These are phyloP conservation scores for Globisporangium camurandrum DNA, from an alignment of 352 stramenopile species.

Conservation along the genomic window DNA sequence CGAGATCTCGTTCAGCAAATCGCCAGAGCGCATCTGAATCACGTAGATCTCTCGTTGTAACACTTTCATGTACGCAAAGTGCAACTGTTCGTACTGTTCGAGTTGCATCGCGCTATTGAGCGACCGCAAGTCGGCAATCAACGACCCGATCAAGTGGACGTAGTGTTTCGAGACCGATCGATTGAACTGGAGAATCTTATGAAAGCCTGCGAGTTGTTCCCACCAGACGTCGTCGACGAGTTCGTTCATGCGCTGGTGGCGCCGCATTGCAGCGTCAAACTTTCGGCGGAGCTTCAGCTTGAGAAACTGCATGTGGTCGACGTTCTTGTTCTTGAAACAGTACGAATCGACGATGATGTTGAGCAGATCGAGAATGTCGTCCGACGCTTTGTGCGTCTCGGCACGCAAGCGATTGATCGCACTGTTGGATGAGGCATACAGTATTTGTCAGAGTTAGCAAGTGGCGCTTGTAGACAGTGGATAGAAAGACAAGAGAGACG, in stretches of 20 bases:
- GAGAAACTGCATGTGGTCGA: constrained; percentile 46
- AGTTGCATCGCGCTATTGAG: constrained; percentile 40
- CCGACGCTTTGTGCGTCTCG: constrained; percentile 17
- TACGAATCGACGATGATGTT: constrained; percentile 75
- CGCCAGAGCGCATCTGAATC: constrained; percentile 27
- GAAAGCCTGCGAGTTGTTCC: constrained; percentile 42
- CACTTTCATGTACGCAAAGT: constrained; percentile 33
- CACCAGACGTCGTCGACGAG: constrained; percentile 44
- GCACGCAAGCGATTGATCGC: constrained; percentile 24
- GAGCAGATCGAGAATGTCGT: constrained; percentile 33
- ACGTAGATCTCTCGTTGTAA: constrained; percentile 46
- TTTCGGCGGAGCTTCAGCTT: constrained; percentile 30
- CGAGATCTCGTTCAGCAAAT: constrained; percentile 35
- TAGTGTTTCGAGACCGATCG: constrained; percentile 34
- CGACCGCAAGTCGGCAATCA: constrained; percentile 28
- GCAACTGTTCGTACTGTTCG: constrained; percentile 56
- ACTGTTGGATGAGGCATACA: constrained; percentile 10
- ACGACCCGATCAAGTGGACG: constrained; percentile 23
- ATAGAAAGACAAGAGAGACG: constrained; percentile 8
- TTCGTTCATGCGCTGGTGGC: constrained; percentile 23
- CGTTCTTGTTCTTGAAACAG: constrained; percentile 84
- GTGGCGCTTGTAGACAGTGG: neutral
- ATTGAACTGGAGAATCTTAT: constrained; percentile 32
- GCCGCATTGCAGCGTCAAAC: constrained; percentile 21
- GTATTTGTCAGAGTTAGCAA: too few species aligned